These are phyloP conservation scores for Rhizopus arrhizus DNA, from an alignment of 371 early-diverging fungal species.

Conservation along the genomic window DNA sequence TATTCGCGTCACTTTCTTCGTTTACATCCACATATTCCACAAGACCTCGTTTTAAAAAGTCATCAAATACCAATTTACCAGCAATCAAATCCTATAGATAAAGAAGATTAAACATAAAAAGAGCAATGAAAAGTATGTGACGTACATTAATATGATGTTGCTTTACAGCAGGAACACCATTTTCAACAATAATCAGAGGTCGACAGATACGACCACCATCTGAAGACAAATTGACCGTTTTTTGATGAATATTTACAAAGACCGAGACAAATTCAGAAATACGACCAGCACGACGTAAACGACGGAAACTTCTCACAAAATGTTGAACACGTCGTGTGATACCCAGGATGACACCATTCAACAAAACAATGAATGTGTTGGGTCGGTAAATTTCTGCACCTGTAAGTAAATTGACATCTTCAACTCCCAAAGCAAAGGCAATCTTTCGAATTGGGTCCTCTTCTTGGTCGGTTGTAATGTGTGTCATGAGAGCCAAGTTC, in stretches of 20 bases:
- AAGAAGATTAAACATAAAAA: slow-evolving; percentile 7
- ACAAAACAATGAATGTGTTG: slow-evolving; percentile 79
- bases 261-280: slow-evolving; percentile 94
- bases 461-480: slow-evolving; percentile 97
- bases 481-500: slow-evolving; percentile 98
- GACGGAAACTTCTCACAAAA: slow-evolving; percentile 85
- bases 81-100: slow-evolving; percentile 50
- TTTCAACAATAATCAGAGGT: slow-evolving; percentile 96
- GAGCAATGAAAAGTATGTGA: not conserved
- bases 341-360: slow-evolving; percentile 94
- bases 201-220: slow-evolving; percentile 99
- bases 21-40: slow-evolving; percentile 99
- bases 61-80: slow-evolving; percentile 81
- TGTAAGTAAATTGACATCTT: slow-evolving; percentile 83
- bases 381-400: slow-evolving; percentile 82
- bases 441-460: slow-evolving; percentile 78
- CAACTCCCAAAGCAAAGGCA: slow-evolving; percentile 83
- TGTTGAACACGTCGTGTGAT: slow-evolving; percentile 76
- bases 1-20: slow-evolving; percentile 96
- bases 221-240: slow-evolving; percentile 91
- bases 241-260: slow-evolving; percentile 83
- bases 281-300: slow-evolving; percentile 83
- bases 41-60: slow-evolving; percentile 90
- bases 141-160: slow-evolving; percentile 71
- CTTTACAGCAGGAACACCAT: slow-evolving; percentile 71